phyloP scores from a whole-genome alignment of 148 eudicot genomes.

The Silene latifolia region DNA sequence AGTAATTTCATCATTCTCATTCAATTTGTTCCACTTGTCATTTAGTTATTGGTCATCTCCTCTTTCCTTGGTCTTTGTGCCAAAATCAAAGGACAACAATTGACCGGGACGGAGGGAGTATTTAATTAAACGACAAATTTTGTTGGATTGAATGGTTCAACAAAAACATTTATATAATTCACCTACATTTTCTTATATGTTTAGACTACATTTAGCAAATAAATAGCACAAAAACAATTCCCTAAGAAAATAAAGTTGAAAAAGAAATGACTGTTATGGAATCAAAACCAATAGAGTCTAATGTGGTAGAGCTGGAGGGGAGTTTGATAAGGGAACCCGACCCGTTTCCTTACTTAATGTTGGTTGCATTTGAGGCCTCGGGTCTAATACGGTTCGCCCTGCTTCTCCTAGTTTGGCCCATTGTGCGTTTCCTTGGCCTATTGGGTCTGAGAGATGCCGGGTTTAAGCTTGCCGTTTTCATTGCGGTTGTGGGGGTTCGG shows the following conservation, averaged over 20 bases:
- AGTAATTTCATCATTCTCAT: no score
- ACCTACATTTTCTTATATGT: no score
- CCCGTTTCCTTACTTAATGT: slow-evolving; percentile 54
- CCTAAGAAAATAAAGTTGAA: background rate
- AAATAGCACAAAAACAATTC: background rate
- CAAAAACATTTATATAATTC: no score
- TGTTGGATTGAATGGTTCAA: no score
- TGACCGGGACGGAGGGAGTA: no score
- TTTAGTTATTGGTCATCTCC: no score
- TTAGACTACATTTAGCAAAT: background rate
- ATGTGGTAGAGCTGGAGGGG: slow-evolving; percentile 53
- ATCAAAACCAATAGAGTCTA: slow-evolving; percentile 18
- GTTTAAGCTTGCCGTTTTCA: slow-evolving; percentile 42
- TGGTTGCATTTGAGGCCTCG: slow-evolving; percentile 56
- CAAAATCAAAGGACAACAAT: no score
- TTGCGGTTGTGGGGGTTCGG: slow-evolving; percentile 45
- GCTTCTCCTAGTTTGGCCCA: slow-evolving; percentile 46
- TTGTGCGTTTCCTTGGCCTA: slow-evolving; percentile 36
- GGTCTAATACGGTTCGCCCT: slow-evolving; percentile 50
- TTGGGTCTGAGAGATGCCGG: slow-evolving; percentile 44
- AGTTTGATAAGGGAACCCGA: slow-evolving; percentile 39
- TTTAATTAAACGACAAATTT: no score
- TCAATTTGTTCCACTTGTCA: no score
- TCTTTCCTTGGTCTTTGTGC: no score
- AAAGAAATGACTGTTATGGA: background rate